Conservation (phyloP, 169 alveolate species). For the Plasmodium knowlesi region DNA sequence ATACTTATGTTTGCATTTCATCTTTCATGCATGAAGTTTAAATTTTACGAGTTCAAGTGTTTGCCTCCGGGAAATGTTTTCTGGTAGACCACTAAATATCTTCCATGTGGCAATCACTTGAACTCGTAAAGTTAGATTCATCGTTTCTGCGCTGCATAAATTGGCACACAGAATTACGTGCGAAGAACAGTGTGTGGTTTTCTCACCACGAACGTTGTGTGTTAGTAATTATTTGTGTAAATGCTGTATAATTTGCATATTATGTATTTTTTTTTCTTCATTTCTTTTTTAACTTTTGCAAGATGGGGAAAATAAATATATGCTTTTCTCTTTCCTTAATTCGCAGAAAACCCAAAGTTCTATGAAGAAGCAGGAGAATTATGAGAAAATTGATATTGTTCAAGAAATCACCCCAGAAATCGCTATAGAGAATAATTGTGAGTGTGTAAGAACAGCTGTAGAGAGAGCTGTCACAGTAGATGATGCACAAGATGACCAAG, state of each 20-base stretch:
- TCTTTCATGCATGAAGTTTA: background rate
- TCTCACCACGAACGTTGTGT: background rate
- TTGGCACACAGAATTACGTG: background rate
- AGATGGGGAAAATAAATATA: background rate
- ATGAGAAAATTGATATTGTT: background rate
- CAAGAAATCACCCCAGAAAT: no score
- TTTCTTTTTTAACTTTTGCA: background rate
- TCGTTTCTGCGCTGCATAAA: background rate
- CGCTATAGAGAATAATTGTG: no score
- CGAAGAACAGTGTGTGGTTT: background rate
- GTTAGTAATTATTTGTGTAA: background rate
- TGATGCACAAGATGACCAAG: background rate
- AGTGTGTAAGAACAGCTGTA: no score
- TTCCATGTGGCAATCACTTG: background rate
- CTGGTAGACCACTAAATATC: background rate
- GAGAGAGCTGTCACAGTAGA: background rate
- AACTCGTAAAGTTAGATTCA: background rate
- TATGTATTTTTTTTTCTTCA: background rate
- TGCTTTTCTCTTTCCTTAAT: background rate
- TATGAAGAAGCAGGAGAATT: background rate
- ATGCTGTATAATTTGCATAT: background rate
- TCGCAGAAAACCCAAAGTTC: background rate
- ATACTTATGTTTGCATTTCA: background rate
- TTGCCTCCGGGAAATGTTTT: background rate
- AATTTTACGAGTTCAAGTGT: background rate